A percentile compares a stretch with the other conserved stretches of the same genome.
phyloP scores from a whole-genome alignment of 2,329 filamentous ascomycete genomes.

The Phaeosphaeriaceae sp. region DNA sequence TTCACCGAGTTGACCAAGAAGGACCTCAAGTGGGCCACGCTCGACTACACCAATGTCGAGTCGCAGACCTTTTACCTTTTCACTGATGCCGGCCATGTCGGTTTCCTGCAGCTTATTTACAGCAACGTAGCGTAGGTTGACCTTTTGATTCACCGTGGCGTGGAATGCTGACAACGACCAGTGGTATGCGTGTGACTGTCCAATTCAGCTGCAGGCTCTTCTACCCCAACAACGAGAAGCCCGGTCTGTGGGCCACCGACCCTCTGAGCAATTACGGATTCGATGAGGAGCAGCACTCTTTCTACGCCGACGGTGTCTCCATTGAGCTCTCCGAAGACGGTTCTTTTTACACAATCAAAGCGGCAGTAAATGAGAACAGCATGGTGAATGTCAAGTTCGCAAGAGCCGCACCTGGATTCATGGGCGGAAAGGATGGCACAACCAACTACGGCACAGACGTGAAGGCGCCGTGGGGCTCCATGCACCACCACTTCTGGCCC shows the following conservation, averaged over 20 bases:
- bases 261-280: conserved; percentile 82
- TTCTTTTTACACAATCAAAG: conserved; percentile 86
- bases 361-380: conserved; percentile 78
- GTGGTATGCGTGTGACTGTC: conserved; percentile 86
- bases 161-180: conserved; percentile 51
- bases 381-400: conserved; percentile 88
- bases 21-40: conserved; percentile 81
- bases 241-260: conserved; percentile 84
- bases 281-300: conserved; percentile 81
- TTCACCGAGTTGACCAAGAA: conserved; percentile 81
- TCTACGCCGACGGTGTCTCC: conserved; percentile 86
- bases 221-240: conserved; percentile 74
- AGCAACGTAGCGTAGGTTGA: conserved; percentile 84
- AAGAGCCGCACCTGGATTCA: conserved; percentile 79
- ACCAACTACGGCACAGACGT: conserved; percentile 88
- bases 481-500: conserved; percentile 96
- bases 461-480: conserved; percentile 85
- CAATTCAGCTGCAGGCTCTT: conserved; percentile 97
- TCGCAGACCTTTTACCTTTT: conserved; percentile 94
- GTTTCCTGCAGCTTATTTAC: conserved; percentile 91
- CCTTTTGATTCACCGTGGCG: conserved; percentile 39
- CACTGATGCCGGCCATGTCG: conserved; percentile 77
- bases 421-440: conserved; percentile 83
- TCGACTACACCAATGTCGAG: conserved; percentile 89
- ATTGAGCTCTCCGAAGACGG: conserved; percentile 87